Percentiles rank a stretch among this genome's conserved stretches.
Conservation (phyloP, 1,284 basidiomycete genomes). For the Puccinia coronata region DNA sequence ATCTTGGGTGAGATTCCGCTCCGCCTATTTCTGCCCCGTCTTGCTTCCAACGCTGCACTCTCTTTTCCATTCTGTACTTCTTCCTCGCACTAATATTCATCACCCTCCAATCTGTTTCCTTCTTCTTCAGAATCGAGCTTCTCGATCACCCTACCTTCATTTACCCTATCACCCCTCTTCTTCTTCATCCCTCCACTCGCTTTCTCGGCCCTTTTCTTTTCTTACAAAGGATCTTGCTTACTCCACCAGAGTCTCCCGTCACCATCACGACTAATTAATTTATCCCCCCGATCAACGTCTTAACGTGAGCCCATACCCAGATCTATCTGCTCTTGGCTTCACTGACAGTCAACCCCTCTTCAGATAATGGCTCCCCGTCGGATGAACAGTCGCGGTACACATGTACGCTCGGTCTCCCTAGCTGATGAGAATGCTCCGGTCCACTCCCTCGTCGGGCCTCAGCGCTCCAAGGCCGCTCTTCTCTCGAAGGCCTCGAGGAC, state of each 20-base stretch:
- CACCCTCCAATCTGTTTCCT: no score
- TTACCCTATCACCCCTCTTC: not conserved
- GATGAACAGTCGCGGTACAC: slow-evolving; percentile 20
- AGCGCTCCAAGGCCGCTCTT: slow-evolving; percentile 29
- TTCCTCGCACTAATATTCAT: not conserved
- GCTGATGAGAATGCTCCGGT: slow-evolving; percentile 45
- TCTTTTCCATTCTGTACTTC: not conserved
- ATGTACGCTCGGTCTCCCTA: slow-evolving; percentile 41
- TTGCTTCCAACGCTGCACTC: not conserved
- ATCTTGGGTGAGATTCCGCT: slow-evolving; percentile 11
- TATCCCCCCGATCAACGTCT: not conserved
- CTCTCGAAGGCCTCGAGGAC: slow-evolving; percentile 4
- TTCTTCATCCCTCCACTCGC: not conserved
- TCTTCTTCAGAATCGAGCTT: not conserved
- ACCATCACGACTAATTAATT: not conserved
- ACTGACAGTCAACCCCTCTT: not conserved
- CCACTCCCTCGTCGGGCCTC: slow-evolving; percentile 36
- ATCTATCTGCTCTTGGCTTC: not conserved
- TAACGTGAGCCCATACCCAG: not conserved
- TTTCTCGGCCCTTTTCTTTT: not conserved
- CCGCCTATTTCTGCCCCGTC: not conserved
- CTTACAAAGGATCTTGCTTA: not conserved
- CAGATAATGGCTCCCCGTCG: slow-evolving; percentile 41
- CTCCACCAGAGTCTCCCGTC: not conserved
- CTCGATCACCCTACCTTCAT: slow-evolving; percentile 28